phyloP scores from a whole-genome alignment of 2,329 filamentous ascomycete species.

The Capronia coronata region DNA sequence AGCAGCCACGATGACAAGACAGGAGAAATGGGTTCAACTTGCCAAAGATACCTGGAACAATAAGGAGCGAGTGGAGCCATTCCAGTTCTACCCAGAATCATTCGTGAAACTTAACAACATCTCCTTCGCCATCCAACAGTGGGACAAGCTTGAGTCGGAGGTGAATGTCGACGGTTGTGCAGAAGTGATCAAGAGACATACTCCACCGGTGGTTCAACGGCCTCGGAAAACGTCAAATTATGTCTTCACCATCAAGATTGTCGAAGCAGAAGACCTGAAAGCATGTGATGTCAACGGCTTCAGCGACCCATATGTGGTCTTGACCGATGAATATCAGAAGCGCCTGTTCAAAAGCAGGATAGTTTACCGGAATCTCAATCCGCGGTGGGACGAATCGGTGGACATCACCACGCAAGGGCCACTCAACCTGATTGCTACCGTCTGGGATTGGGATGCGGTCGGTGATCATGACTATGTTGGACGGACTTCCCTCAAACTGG shows the following conservation, averaged over 20 bases:
- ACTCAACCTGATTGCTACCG: conserved; percentile 89
- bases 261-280: conserved; percentile 95
- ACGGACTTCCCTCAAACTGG: conserved; percentile 93
- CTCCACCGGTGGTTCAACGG: conserved; percentile 63
- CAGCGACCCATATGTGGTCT: conserved; percentile 93
- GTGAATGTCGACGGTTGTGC: conserved; percentile 92
- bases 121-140: conserved; percentile 84
- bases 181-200: conserved; percentile 66
- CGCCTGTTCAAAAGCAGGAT: conserved; percentile 90
- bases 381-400: conserved; percentile 93
- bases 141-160: conserved; percentile 81
- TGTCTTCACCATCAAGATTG: conserved; percentile 97
- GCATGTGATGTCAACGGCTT: conserved; percentile 93
- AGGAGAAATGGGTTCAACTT: conserved; percentile 88
- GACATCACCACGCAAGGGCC: conserved; percentile 90
- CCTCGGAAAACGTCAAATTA: conserved; percentile 74
- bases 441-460: conserved; percentile 97
- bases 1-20: conserved; percentile 67
- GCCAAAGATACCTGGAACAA: conserved; percentile 89
- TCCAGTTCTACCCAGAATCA: conserved; percentile 78
- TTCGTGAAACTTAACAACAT: conserved; percentile 98
- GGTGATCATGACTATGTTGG: conserved; percentile 97
- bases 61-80: conserved; percentile 90
- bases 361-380: conserved; percentile 82
- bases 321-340: conserved; percentile 97